These are phyloP conservation scores for Porphyrellus cyaneotinctus DNA, from an alignment of 768 basidiomycete genomes.

Conservation along the genomic window DNA sequence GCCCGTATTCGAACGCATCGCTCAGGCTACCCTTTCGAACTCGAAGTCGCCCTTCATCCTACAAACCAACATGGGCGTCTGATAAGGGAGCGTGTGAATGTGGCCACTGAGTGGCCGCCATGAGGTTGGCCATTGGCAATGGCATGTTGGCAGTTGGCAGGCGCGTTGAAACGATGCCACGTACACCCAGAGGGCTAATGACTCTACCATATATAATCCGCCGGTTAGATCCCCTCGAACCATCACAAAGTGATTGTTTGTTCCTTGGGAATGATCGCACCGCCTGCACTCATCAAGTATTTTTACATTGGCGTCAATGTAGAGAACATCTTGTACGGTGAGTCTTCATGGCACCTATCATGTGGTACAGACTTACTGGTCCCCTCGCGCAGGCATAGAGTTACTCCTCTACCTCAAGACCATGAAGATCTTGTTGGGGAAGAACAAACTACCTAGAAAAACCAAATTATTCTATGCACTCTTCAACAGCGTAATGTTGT, in stretches of 20 bases:
- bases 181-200: too few species aligned
- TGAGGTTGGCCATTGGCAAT: too few species aligned
- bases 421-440: slow-evolving; percentile 13
- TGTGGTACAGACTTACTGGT: background rate
- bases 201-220: too few species aligned
- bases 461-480: slow-evolving; percentile 15
- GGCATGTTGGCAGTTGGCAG: too few species aligned
- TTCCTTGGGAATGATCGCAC: background rate
- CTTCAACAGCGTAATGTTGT: slow-evolving; percentile 25
- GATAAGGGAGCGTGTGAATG: too few species aligned
- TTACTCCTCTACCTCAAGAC: slow-evolving; percentile 24
- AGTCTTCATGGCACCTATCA: background rate
- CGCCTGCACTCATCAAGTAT: background rate
- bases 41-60: too few species aligned
- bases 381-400: slow-evolving; percentile 17
- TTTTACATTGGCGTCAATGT: slow-evolving; percentile 18
- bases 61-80: too few species aligned
- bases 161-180: too few species aligned
- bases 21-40: too few species aligned
- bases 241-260: background rate
- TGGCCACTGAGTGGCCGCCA: too few species aligned
- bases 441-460: slow-evolving; percentile 1
- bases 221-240: too few species aligned
- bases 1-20: too few species aligned
- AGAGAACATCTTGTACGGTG: slow-evolving; percentile 24